Conservation (phyloP, 768 basidiomycete species). For the Suillus ampliporus region DNA sequence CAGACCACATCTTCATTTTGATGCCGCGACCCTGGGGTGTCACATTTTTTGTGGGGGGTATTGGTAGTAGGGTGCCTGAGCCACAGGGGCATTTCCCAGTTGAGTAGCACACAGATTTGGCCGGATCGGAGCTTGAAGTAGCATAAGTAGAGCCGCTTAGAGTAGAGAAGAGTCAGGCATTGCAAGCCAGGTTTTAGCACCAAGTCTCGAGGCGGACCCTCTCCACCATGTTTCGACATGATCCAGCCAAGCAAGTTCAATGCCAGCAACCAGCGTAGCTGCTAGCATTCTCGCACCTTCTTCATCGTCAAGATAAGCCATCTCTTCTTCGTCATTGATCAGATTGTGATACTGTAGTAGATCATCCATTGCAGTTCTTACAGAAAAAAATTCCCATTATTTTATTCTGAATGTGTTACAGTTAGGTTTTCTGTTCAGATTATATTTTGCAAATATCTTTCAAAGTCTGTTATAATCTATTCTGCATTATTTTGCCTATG, state of each 20-base stretch:
- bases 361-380: background rate
- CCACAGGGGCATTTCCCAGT: too few species aligned
- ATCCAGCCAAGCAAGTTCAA: background rate
- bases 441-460: background rate
- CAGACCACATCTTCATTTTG: too few species aligned
- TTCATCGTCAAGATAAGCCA: background rate
- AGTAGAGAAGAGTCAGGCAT: too few species aligned
- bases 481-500: background rate
- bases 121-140: too few species aligned
- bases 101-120: too few species aligned
- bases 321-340: background rate
- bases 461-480: background rate
- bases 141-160: too few species aligned
- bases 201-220: too few species aligned
- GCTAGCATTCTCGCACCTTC: background rate
- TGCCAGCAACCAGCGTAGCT: background rate
- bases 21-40: too few species aligned
- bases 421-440: background rate
- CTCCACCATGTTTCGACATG: background rate
- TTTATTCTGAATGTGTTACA: background rate
- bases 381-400: background rate
- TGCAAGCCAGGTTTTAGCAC: too few species aligned
- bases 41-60: too few species aligned
- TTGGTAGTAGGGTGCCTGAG: too few species aligned
- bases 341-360: background rate